Conservation (phyloP, 495 filamentous ascomycete genomes). For the Penicillium paradoxum region DNA sequence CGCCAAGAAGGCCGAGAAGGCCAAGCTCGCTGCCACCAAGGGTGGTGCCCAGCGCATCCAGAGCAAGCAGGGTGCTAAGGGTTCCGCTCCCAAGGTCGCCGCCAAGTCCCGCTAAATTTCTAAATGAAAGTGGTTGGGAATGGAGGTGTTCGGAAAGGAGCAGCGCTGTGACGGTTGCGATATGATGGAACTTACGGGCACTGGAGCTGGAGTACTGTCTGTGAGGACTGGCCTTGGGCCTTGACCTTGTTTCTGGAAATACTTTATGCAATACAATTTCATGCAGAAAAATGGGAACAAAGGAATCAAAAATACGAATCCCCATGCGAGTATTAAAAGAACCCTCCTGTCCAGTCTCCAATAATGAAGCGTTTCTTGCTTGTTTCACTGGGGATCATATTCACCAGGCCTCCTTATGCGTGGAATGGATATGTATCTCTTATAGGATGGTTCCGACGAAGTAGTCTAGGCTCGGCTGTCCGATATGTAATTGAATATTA, state of each 20-base stretch:
- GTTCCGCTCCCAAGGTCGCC: slow-evolving; percentile 76
- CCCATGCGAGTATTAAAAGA: slow-evolving; percentile 15
- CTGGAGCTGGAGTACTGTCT: slow-evolving; percentile 21
- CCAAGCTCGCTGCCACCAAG: slow-evolving; percentile 76
- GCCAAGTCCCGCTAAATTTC: slow-evolving; percentile 78
- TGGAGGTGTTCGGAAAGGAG: slow-evolving; percentile 13
- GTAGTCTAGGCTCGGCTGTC: not conserved
- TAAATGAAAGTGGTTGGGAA: slow-evolving; percentile 29
- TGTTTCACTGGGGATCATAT: not conserved
- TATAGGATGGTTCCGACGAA: not conserved
- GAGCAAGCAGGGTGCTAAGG: slow-evolving; percentile 97
- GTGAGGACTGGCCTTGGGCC: slow-evolving; percentile 23
- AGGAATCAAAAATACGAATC: slow-evolving; percentile 22
- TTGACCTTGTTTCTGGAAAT: slow-evolving; percentile 29
- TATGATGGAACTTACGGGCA: slow-evolving; percentile 29
- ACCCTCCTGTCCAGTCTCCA: not conserved
- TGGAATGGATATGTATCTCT: not conserved
- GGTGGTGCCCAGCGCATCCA: slow-evolving; percentile 73
- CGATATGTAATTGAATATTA: not conserved
- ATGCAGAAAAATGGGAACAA: slow-evolving; percentile 28
- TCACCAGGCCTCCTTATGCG: not conserved
- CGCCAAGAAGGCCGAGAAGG: slow-evolving; percentile 99
- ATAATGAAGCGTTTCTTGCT: not conserved
- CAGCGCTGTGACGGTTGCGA: slow-evolving; percentile 25
- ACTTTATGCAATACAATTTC: slow-evolving; percentile 27